Base-by-base conservation (phyloP, 2,329 filamentous ascomycete genomes). In the Pseudopyricularia javanii region DNA sequence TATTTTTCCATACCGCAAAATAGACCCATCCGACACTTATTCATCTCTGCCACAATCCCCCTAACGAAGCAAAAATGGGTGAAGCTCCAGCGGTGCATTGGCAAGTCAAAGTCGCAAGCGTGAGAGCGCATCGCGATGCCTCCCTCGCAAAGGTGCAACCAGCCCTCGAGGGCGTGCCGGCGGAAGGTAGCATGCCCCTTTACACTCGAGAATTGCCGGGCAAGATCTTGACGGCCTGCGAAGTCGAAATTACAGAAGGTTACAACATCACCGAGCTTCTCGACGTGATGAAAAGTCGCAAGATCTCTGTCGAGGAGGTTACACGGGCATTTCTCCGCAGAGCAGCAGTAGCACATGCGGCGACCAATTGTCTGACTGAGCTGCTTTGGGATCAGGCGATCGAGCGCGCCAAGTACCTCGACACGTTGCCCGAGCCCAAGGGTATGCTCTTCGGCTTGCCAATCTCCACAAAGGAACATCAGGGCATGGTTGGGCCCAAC, bases 331-430 rank as follows among this genome's bases (percentile, higher is more conserved):
- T 56, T 24, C 26, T 54, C 30, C 47, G 54, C 34, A 51, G 55
- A 35, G 55, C 55, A 20, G 54, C 54, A 20, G 15, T 56, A 17
- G 55, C 53, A 12, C 55, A 56, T 30, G 30, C 30, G 47, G 40
- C 63, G 66, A 66, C 63, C 0, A 67, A 68, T 35, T 68, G 66
- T 47, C 50, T 68, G 12, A 63, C 62, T 2, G 63, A 64, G 26
- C 58, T 68, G 4, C 58, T 68, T 52, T 67, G 65, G 64, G 65
- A 68, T 47, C 53, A 65, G n/a, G 66, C 66, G 1, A 63, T 68
- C 12, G 57, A 59, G 35, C 60, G 66, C 1, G 66, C 66, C 4
- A 62, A 58, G 48, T 52, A 65, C 15, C 64, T 68, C 0, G 66
- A 68, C 56, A 59, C 63, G 1, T 53, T 67, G 8, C 62, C 64